These are phyloP conservation scores for Wickerhamomyces xylosicus DNA, from an alignment of 805 yeast species.

Conservation along the genomic window DNA sequence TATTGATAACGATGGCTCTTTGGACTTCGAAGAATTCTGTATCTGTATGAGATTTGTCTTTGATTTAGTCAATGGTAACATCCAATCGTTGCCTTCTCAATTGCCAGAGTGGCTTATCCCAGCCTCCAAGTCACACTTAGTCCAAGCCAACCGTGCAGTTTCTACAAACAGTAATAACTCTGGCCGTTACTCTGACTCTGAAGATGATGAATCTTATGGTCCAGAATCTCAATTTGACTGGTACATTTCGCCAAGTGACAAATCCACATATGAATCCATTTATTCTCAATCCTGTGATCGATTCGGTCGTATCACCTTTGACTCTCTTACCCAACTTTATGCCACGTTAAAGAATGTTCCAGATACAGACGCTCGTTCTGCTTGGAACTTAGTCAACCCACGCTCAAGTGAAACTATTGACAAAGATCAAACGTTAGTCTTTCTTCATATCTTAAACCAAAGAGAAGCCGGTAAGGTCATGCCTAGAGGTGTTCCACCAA, in stretches of 20 bases:
- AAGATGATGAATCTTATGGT: constrained; percentile 27
- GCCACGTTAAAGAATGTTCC: constrained; percentile 64
- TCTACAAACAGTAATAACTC: constrained; percentile 9
- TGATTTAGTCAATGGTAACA: constrained; percentile 74
- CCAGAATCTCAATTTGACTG: constrained; percentile 56
- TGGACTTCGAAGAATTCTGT: constrained; percentile 97
- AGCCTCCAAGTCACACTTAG: constrained; percentile 72
- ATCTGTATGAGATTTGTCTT: constrained; percentile 93
- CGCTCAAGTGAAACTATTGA: constrained; percentile 80
- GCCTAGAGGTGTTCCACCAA: constrained; percentile 92
- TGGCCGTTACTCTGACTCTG: constrained; percentile 44
- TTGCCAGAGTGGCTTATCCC: constrained; percentile 94
- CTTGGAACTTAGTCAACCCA: constrained; percentile 95
- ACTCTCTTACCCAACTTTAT: constrained; percentile 60
- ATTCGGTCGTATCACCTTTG: constrained; percentile 72
- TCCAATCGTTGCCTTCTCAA: constrained; percentile 49
- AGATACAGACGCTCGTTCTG: constrained; percentile 71
- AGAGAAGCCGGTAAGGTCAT: constrained; percentile 75
- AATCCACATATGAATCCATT: constrained; percentile 65
- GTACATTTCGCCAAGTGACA: constrained; percentile 91
- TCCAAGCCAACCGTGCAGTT: constrained; percentile 70
- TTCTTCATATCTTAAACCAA: constrained; percentile 84
- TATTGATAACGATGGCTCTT: constrained; percentile 80
- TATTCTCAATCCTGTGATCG: constrained; percentile 66
- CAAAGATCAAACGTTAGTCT: constrained; percentile 85